Percentiles rank a stretch among this genome's conserved stretches.
These are phyloP conservation scores for Allium cepa DNA, from an alignment of 106 monocot species.

Conservation along the genomic window DNA sequence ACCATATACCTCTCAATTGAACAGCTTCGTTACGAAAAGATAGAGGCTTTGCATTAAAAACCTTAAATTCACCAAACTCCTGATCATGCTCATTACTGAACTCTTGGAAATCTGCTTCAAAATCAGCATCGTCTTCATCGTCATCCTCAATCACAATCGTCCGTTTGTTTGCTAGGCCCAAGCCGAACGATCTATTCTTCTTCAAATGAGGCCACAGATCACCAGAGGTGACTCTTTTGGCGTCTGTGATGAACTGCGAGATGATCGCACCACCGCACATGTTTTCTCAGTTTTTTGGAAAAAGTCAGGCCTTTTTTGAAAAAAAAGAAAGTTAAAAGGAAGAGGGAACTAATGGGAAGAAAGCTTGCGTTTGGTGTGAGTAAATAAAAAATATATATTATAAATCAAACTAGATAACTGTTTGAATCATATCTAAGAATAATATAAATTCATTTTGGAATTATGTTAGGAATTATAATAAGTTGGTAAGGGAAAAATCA, in stretches of 20 bases:
- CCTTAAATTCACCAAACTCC: conserved; percentile 14
- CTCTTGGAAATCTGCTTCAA: conserved; percentile 32
- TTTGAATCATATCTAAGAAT: no score
- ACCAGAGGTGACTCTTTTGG: conserved; percentile 23
- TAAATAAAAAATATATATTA: no score
- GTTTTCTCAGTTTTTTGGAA: not conserved
- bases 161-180: conserved; percentile 1
- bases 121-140: conserved; percentile 27
- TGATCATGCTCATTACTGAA: conserved; percentile 10
- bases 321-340: not conserved
- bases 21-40: conserved; percentile 3
- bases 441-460: no score
- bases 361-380: no score
- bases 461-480: no score
- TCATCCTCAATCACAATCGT: conserved; percentile 7
- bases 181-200: conserved; percentile 5
- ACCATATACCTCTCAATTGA: not conserved
- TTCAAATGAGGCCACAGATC: conserved; percentile 33
- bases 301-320: not conserved
- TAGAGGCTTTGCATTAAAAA: conserved; percentile 19
- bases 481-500: no score
- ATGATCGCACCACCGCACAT: conserved; percentile 24
- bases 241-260: conserved; percentile 11
- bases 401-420: no score
- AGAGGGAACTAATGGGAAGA: no score